These are phyloP conservation scores for Dictyostelium brefeldianum DNA, from an alignment of 78 protist genomes.

Conservation along the genomic window DNA sequence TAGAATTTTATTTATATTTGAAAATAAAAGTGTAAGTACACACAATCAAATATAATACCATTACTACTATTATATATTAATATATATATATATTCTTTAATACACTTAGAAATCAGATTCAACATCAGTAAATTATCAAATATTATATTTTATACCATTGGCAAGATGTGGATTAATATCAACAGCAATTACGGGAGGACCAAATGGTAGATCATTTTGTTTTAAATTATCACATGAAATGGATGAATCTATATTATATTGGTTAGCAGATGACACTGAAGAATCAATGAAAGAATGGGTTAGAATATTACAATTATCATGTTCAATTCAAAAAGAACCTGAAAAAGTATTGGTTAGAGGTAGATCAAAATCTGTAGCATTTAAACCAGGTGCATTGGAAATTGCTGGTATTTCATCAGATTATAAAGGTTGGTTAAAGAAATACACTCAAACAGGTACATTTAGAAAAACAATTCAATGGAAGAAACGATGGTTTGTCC, in stretches of 20 bases:
- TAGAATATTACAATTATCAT: background rate
- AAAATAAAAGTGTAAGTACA: slow-evolving; percentile 27
- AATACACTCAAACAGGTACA: slow-evolving; percentile 8
- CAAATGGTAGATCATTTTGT: slow-evolving; percentile 49
- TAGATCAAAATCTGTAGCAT: slow-evolving; percentile 35
- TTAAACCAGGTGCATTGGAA: slow-evolving; percentile 55
- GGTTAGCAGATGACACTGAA: slow-evolving; percentile 40
- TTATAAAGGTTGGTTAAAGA: slow-evolving; percentile 59
- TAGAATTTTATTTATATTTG: slow-evolving; percentile 55
- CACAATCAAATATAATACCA: no score
- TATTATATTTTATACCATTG: slow-evolving; percentile 54
- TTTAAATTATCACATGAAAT: slow-evolving; percentile 45
- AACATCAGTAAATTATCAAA: slow-evolving; percentile 15
- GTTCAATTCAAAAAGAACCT: slow-evolving; percentile 53
- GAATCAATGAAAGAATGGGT: slow-evolving; percentile 57
- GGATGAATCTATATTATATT: slow-evolving; percentile 55
- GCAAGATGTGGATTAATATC: slow-evolving; percentile 65
- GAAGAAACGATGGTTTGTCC: slow-evolving; percentile 71
- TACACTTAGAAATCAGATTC: slow-evolving; percentile 26
- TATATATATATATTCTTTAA: no score
- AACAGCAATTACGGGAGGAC: slow-evolving; percentile 18
- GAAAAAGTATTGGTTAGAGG: slow-evolving; percentile 13
- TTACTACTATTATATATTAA: no score
- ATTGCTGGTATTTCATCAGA: slow-evolving; percentile 41
- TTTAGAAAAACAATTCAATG: slow-evolving; percentile 36